Percentiles rank a stretch among this genome's conserved stretches.
Evolutionary conservation across 2,329 filamentous ascomycete genomes (phyloP).

Genomic region (Ceratocystis eucalypticola): DNA sequence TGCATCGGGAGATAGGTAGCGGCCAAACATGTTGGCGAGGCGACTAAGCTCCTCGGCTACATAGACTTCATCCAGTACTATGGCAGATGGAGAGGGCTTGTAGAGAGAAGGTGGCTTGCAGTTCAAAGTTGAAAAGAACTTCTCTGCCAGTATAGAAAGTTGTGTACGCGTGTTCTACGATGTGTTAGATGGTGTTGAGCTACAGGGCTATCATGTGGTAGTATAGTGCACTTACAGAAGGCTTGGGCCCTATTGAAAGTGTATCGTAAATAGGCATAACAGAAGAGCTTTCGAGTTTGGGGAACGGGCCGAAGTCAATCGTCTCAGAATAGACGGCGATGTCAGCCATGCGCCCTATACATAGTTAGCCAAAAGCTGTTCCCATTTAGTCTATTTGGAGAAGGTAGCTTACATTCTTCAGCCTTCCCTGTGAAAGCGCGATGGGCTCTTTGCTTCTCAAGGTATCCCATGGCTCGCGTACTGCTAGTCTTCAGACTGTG

Average conservation of each 20-base stretch:
- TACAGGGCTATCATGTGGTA: not conserved
- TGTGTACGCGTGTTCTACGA: slow-evolving; percentile 37
- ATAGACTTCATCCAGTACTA: slow-evolving; percentile 33
- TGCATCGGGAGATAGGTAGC: slow-evolving; percentile 26
- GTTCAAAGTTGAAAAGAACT: slow-evolving; percentile 37
- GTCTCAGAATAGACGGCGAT: slow-evolving; percentile 30
- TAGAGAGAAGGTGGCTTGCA: slow-evolving; percentile 38
- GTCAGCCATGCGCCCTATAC: slow-evolving; percentile 31
- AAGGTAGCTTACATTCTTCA: slow-evolving; percentile 12
- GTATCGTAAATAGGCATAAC: slow-evolving; percentile 31
- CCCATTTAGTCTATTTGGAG: not conserved
- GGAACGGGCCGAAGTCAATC: slow-evolving; percentile 41
- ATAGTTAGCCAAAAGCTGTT: not conserved
- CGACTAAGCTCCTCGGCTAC: slow-evolving; percentile 31
- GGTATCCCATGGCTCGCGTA: slow-evolving; percentile 38
- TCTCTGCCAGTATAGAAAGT: slow-evolving; percentile 36
- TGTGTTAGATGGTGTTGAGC: slow-evolving; percentile 19
- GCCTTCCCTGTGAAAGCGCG: slow-evolving; percentile 7
- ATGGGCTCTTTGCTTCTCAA: slow-evolving; percentile 31
- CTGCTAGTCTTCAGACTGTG: slow-evolving; percentile 36
- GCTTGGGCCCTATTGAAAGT: slow-evolving; percentile 37
- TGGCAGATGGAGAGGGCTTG: slow-evolving; percentile 32
- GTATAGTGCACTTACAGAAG: slow-evolving; percentile 31
- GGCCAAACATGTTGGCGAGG: slow-evolving; percentile 32
- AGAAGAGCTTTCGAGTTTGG: slow-evolving; percentile 32